phyloP scores from a whole-genome alignment of 140 eudicot species.

The Oenanthe javanica region DNA sequence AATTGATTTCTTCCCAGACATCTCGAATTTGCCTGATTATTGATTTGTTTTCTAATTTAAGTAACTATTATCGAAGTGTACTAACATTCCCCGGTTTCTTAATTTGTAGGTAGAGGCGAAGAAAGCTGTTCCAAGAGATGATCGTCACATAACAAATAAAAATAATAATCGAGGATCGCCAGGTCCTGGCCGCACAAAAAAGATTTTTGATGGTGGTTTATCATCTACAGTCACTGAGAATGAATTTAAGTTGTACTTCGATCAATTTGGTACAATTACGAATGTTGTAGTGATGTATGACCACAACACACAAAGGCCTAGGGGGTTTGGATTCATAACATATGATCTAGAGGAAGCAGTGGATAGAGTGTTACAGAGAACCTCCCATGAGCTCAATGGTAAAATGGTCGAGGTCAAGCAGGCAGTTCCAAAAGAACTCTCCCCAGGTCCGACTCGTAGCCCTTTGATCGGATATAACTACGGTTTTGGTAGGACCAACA shows the following conservation, averaged over 20 bases:
- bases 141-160: conserved; percentile 51
- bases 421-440: conserved; percentile 82
- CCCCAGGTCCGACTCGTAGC: conserved; percentile 62
- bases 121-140: conserved; percentile 95
- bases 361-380: conserved; percentile 55
- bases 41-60: background rate
- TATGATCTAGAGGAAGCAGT: conserved; percentile 74
- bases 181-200: conserved; percentile 69
- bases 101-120: conserved; percentile 76
- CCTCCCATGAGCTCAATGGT: conserved; percentile 75
- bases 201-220: conserved; percentile 89
- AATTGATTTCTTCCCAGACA: background rate
- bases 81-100: conserved; percentile 7
- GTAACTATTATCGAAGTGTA: background rate
- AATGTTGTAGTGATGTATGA: conserved; percentile 92
- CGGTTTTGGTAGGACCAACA: conserved; percentile 46
- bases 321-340: conserved; percentile 92
- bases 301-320: conserved; percentile 81
- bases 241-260: conserved; percentile 68
- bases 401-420: conserved; percentile 93
- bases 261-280: conserved; percentile 66
- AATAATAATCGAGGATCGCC: conserved; percentile 67
- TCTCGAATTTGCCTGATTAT: background rate
- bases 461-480: conserved; percentile 63
- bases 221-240: conserved; percentile 73